A percentile compares a stretch with the other conserved stretches of the same genome.
phyloP scores from a whole-genome alignment of 1,284 basidiomycete genomes.

The Ceratobasidium sp. region DNA sequence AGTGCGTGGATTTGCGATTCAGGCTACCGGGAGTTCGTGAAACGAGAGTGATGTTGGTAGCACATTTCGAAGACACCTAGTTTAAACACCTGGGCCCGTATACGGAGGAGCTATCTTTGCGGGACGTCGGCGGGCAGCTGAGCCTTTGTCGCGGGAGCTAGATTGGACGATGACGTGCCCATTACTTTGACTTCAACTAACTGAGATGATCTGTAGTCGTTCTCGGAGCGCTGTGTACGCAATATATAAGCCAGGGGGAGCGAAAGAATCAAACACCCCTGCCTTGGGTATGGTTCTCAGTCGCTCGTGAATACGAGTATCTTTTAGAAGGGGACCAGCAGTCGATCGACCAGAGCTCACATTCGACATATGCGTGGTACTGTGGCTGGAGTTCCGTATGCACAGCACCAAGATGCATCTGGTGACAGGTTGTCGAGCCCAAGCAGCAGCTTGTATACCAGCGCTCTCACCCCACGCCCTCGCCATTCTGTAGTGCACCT shows the following conservation, averaged over 20 bases:
- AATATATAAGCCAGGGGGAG: neutral
- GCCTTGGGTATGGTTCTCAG: neutral
- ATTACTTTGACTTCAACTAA: neutral
- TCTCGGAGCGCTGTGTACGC: neutral
- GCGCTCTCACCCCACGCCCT: constrained; percentile 13
- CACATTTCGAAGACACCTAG: neutral
- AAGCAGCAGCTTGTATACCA: neutral
- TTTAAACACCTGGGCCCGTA: neutral
- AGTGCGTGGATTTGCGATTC: neutral
- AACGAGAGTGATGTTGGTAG: neutral
- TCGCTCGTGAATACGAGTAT: neutral
- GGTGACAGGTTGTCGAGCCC: constrained; percentile 13
- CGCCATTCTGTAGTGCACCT: neutral
- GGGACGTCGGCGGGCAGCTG: constrained; percentile 3
- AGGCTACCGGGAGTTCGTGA: neutral
- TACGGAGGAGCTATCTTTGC: too few species aligned
- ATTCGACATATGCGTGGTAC: too few species aligned
- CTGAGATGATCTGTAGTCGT: constrained; percentile 5
- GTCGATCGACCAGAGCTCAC: too few species aligned
- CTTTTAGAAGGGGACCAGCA: too few species aligned
- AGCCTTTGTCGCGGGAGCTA: constrained; percentile 2
- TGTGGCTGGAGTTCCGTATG: neutral
- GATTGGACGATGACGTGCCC: neutral
- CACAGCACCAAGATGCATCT: neutral
- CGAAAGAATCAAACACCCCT: neutral